Percentiles rank a stretch among this genome's conserved stretches.
These are phyloP conservation scores for Gossypium rotundifolium DNA, from an alignment of 345 rosid genomes.

Conservation along the genomic window DNA sequence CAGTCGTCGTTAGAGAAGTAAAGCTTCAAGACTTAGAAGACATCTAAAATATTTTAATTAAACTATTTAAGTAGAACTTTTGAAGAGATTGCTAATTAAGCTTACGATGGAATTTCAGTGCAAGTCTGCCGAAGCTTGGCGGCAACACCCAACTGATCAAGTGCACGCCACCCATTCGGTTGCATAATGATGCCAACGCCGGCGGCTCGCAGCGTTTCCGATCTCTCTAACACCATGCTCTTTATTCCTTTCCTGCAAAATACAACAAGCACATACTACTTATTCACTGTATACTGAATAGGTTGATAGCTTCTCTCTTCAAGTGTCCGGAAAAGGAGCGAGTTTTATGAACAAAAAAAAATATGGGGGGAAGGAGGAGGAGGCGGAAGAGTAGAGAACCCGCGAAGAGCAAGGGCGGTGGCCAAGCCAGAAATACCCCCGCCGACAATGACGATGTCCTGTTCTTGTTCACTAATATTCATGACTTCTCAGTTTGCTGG, in stretches of 20 bases:
- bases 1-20: neutral
- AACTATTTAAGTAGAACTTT: neutral
- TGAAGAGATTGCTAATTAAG: neutral
- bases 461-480: conserved; percentile 18
- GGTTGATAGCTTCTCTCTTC: too few species aligned
- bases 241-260: conserved; percentile 51
- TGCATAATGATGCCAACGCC: conserved; percentile 46
- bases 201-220: conserved; percentile 32
- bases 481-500: too few species aligned
- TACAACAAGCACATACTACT: neutral
- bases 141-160: conserved; percentile 47
- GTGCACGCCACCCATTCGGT: conserved; percentile 63
- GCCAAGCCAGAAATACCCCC: conserved; percentile 66
- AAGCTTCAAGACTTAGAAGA: neutral
- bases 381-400: conserved; percentile 19
- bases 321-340: neutral
- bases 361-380: too few species aligned
- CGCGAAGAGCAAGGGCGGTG: conserved; percentile 56
- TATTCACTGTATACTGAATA: neutral
- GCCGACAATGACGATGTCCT: conserved; percentile 43
- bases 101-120: conserved; percentile 11
- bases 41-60: too few species aligned
- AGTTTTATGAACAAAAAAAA: neutral
- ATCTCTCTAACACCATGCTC: conserved; percentile 49
- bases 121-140: conserved; percentile 36